Conservation (phyloP, 148 eudicot species). For the Rhododendron kiyosumense region DNA sequence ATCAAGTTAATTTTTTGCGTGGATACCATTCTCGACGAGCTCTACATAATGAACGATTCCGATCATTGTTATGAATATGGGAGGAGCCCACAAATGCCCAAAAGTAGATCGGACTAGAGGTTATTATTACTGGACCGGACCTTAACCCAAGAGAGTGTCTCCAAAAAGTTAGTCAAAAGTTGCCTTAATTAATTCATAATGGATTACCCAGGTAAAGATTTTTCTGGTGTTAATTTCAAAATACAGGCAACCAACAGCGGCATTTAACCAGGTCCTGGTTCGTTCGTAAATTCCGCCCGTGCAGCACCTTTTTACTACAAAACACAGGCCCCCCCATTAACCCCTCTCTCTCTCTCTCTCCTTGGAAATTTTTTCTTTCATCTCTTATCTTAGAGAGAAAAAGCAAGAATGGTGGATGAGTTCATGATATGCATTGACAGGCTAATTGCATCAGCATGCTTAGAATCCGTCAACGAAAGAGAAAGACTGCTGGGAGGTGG, state of each 20-base stretch:
- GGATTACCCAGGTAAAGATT: no score
- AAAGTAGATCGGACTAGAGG: no score
- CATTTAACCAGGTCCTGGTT: conserved; percentile 8
- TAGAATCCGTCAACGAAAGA: conserved; percentile 21
- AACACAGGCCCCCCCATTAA: not conserved
- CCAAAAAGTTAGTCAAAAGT: not conserved
- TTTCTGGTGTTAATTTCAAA: not conserved
- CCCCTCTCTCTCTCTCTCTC: not conserved
- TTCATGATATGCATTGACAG: conserved; percentile 66
- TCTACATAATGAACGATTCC: no score
- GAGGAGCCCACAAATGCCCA: no score
- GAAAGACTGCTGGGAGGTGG: conserved; percentile 4
- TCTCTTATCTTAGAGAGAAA: not conserved
- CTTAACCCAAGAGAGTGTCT: no score
- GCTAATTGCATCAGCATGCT: conserved; percentile 41
- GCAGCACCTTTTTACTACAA: conserved; percentile 2
- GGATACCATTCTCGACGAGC: no score
- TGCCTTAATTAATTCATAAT: not conserved
- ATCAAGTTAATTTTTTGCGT: no score
- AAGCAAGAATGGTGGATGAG: conserved; percentile 47
- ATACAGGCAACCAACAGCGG: not conserved
- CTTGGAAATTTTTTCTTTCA: not conserved
- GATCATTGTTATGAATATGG: no score
- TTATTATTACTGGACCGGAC: no score
- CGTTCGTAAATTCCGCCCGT: conserved; percentile 14